Base-by-base conservation (phyloP, 129 eudicot species). In the Solidago caesia region DNA sequence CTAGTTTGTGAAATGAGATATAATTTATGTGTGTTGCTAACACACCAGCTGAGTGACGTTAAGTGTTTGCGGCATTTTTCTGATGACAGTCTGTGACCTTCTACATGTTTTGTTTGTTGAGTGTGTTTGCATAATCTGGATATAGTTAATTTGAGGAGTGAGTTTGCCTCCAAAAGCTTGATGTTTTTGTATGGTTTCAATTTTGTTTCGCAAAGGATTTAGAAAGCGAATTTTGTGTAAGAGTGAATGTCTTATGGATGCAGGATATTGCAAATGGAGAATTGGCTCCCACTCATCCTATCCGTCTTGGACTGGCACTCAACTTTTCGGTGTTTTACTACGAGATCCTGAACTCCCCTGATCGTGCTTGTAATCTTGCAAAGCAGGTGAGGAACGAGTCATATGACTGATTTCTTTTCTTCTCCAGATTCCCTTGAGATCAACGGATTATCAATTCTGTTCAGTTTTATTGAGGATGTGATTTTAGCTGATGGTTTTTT, bases 251-350 rank as follows among this genome's bases (percentile, higher is more conserved):
- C 41, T 69, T n/a, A 48, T 75, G 63, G 68, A 71, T 79, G 83
- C 79, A 91, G 97, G 97, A 91, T 82, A 91, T 91, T 73, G 97
- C 97, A 16, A 85, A 82, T 75, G 87, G 80, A 41, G 97, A 91
- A 70, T 79, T 91, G 62, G 88, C 91, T 59, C 91, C 97, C 53
- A 91, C 97, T 14, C 94, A 91, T 79, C 94, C 97, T 2, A 91
- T 88, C 79, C 82, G 97, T 41, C 96, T 89, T 73, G 96, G 96
- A 75, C 71, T 89, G 80, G 96, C 96, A 25, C 90, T 89, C 71
- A 88, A 88, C 86, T 91, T 88, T 83, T 88, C 97, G 1, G 97
- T 91, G 66, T 91, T 91, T 16, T 91, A 91, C 81, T 90, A 87
- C 60, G 96, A 90, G 91, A 90, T 90, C 71, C 62, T 90, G 82